These are phyloP conservation scores for Brassica carinata DNA, from an alignment of 345 rosid species.

Conservation along the genomic window DNA sequence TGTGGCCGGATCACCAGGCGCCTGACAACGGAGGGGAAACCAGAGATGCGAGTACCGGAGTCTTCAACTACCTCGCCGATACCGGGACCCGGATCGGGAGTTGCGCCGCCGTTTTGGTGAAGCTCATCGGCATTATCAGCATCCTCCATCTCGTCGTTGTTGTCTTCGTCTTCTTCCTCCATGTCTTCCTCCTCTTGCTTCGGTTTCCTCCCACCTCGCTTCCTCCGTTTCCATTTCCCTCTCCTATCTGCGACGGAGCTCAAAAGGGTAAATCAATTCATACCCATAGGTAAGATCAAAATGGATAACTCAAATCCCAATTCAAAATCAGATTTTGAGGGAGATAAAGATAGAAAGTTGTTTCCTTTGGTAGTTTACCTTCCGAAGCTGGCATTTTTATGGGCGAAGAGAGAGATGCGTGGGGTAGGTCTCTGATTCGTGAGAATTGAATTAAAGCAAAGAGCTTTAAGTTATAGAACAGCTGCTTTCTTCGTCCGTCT, in stretches of 20 bases:
- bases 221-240: constrained; percentile 82
- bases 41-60: constrained; percentile 65
- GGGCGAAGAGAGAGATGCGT: constrained; percentile 18
- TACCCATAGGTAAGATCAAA: constrained; percentile 25
- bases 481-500: constrained; percentile 27
- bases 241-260: constrained; percentile 56
- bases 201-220: constrained; percentile 66
- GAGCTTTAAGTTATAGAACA: not conserved
- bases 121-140: constrained; percentile 47
- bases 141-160: constrained; percentile 51
- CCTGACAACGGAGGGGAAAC: constrained; percentile 67
- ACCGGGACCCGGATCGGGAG: constrained; percentile 55
- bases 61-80: constrained; percentile 57
- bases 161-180: constrained; percentile 51
- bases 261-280: constrained; percentile 20
- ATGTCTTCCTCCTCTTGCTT: constrained; percentile 60
- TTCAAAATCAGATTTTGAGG: constrained; percentile 15
- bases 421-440: constrained; percentile 36
- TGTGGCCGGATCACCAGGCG: constrained; percentile 77
- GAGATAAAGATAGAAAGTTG: constrained; percentile 16
- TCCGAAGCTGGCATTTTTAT: constrained; percentile 81
- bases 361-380: constrained; percentile 50
- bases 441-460: constrained; percentile 31
- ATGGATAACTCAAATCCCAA: constrained; percentile 19
- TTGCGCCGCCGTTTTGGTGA: constrained; percentile 36